Conservation (phyloP, 768 basidiomycete genomes). For the Amanita pseudoporphyria region DNA sequence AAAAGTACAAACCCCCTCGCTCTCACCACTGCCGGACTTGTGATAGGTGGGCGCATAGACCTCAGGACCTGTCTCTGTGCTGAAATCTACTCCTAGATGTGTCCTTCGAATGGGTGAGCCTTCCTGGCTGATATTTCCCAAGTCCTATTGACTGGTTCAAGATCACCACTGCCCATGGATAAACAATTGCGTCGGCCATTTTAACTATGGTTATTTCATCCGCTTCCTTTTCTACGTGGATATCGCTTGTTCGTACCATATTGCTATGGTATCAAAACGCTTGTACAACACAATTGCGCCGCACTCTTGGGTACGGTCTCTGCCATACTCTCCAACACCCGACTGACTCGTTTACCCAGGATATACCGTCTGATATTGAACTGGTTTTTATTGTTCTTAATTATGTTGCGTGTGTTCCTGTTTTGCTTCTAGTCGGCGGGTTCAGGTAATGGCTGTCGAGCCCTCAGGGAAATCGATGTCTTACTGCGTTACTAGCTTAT, state of each 20-base stretch:
- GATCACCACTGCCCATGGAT: conserved; percentile 94
- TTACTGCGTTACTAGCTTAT: conserved; percentile 41
- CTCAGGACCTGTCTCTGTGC: not conserved
- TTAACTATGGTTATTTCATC: conserved; percentile 82
- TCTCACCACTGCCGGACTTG: conserved; percentile 93
- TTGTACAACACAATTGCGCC: conserved; percentile 36
- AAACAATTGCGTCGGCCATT: conserved; percentile 90
- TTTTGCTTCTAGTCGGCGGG: conserved; percentile 76
- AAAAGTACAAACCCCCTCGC: conserved; percentile 76
- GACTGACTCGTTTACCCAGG: conserved; percentile 28
- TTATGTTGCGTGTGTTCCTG: conserved; percentile 77
- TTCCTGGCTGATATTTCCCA: conserved; percentile 4
- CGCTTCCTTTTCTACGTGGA: conserved; percentile 93
- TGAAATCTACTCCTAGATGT: conserved; percentile 37
- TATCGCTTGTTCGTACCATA: conserved; percentile 79
- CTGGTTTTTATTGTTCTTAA: conserved; percentile 85
- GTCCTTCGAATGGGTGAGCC: conserved; percentile 81
- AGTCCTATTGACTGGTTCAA: conserved; percentile 17
- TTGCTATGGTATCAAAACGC: conserved; percentile 69
- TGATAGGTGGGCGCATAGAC: conserved; percentile 44
- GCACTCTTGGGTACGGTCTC: conserved; percentile 42
- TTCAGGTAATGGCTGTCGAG: conserved; percentile 58
- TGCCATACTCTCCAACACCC: not conserved
- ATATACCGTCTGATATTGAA: conserved; percentile 57
- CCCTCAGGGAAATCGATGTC: not conserved